These are phyloP conservation scores for Ailanthus altissimus DNA, from an alignment of 345 rosid genomes.

Conservation along the genomic window DNA sequence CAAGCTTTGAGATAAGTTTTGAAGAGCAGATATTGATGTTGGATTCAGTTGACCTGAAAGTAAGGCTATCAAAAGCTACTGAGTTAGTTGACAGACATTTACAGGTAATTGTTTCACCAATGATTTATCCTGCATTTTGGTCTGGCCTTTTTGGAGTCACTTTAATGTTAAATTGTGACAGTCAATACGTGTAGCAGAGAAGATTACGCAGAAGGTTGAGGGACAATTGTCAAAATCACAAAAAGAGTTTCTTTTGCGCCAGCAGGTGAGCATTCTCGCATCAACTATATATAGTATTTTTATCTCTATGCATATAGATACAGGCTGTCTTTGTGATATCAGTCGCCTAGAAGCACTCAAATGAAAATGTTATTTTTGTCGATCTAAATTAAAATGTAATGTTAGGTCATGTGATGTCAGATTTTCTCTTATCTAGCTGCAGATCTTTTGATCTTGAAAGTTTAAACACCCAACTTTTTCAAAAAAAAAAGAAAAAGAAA, in stretches of 20 bases:
- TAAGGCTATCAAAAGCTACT: slow-evolving; percentile 90
- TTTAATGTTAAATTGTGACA: slow-evolving; percentile 48
- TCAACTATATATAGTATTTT: not conserved
- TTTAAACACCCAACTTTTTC: not conserved
- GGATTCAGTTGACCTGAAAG: slow-evolving; percentile 94
- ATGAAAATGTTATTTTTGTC: not conserved
- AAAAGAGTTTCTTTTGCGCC: slow-evolving; percentile 97
- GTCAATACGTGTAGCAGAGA: slow-evolving; percentile 99
- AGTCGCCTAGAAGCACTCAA: not conserved
- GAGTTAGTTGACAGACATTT: slow-evolving; percentile 98
- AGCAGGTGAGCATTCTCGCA: slow-evolving; percentile 69
- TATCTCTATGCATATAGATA: not conserved
- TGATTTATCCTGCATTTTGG: slow-evolving; percentile 17
- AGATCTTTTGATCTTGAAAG: not conserved
- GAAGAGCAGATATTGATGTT: slow-evolving; percentile 95
- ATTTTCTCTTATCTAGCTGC: not conserved
- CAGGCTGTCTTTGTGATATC: not conserved
- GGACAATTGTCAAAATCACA: slow-evolving; percentile 98
- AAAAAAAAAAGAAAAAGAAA: too few species aligned
- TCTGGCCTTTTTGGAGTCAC: slow-evolving; percentile 29
- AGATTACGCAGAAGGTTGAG: slow-evolving; percentile 97
- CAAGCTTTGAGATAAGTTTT: slow-evolving; percentile 97
- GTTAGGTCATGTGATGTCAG: not conserved
- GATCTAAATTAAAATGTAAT: not conserved
- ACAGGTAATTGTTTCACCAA: slow-evolving; percentile 57